A percentile compares a stretch with the other conserved stretches of the same genome.
phyloP scores from a whole-genome alignment of 192 early-diverging fungal species.

The Backusella tarrabulga region DNA sequence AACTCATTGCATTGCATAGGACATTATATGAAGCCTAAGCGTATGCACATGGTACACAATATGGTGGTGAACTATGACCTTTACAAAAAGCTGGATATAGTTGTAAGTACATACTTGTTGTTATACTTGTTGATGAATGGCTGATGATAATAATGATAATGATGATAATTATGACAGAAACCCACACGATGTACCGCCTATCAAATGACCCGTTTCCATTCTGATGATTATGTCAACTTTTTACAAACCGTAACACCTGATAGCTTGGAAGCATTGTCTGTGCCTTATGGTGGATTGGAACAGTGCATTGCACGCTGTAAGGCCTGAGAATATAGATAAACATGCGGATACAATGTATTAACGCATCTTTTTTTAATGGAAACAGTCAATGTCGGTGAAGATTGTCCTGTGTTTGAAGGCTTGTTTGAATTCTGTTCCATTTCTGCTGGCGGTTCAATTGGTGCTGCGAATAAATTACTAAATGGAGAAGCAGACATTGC shows the following conservation, averaged over 20 bases:
- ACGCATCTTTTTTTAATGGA: neutral
- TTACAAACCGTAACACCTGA: slow-evolving; percentile 75
- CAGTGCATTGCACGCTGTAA: slow-evolving; percentile 53
- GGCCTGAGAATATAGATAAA: neutral
- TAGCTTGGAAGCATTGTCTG: slow-evolving; percentile 56
- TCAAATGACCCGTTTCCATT: slow-evolving; percentile 93
- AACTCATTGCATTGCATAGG: slow-evolving; percentile 38
- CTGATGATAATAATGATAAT: too few species aligned
- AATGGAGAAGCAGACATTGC: slow-evolving; percentile 62
- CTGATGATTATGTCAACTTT: slow-evolving; percentile 92
- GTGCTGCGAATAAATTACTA: slow-evolving; percentile 65
- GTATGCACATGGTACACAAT: slow-evolving; percentile 93
- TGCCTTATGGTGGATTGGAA: slow-evolving; percentile 56
- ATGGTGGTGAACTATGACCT: slow-evolving; percentile 91
- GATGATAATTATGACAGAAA: slow-evolving; percentile 35
- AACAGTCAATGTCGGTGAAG: slow-evolving; percentile 81
- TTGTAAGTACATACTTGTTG: slow-evolving; percentile 37
- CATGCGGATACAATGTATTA: too few species aligned
- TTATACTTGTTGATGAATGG: neutral
- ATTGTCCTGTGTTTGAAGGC: slow-evolving; percentile 97
- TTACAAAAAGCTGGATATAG: slow-evolving; percentile 86
- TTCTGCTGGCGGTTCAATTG: slow-evolving; percentile 91
- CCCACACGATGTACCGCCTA: slow-evolving; percentile 81
- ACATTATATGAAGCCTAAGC: slow-evolving; percentile 98
- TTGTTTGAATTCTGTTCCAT: slow-evolving; percentile 92